Base-by-base conservation (phyloP, 2,329 filamentous ascomycete species). In the Cladophialophora exuberans region DNA sequence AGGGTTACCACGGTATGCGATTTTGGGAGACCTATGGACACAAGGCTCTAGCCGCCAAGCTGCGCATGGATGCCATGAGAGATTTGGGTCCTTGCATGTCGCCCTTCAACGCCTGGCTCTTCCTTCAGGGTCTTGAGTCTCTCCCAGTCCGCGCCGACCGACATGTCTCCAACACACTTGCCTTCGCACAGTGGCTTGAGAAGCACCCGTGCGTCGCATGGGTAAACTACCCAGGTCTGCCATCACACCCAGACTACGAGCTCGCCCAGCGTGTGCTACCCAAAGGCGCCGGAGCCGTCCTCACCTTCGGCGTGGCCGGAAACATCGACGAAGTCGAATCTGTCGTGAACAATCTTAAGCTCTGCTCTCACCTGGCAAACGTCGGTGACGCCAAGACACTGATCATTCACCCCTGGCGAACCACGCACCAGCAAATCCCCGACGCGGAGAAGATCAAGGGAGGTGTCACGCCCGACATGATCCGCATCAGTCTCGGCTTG, bases 361-460 rank as follows among this genome's bases (percentile, higher is more conserved):
- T 99, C 63, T 90, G 97, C 66, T 96, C 90, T n/a, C 96, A 97
- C 75, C 77, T 97, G 65, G 94, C 94, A 54, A 97, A 99, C 67
- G 90, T 96, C 15, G 90, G 90, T 55, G 90, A 96, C 70, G 87
- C 87, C 46, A 96, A 96, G 82, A 93, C 90, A 9, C 76, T 95
- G 58, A 89, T 90, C 33, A 93, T 95, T 64, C 90, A 95, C 73
- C 90, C 90, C 13, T 94, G 89, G 88, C 86, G 84, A 3, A 96
- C 90, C 6, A 96, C 90, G 1, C 90, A 96, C 71, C 88, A 93
- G 79, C 90, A 96, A 77, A 79, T 96, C 53, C 83, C 79, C 25
- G 86, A 90, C 36, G 81, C 89, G 68, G 90, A 94, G 80, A 89
- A 85, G 77, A 70, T 79, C 54, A 83, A 74, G 69, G 89, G 87